phyloP scores from a whole-genome alignment of 1,284 basidiomycete species.

The Ganoderma meredithae region DNA sequence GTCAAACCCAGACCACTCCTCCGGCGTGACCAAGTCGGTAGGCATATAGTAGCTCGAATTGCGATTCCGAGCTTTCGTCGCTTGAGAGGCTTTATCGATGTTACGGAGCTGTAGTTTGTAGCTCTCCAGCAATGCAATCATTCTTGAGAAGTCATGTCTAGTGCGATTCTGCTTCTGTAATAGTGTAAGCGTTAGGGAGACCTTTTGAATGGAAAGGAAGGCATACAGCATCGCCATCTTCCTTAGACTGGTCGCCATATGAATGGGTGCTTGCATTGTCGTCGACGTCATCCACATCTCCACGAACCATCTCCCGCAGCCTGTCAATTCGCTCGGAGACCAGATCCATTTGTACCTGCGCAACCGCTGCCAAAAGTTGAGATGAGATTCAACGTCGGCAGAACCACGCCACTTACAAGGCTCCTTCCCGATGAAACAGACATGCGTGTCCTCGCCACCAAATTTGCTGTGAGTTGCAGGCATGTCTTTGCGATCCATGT shows the following conservation, averaged over 20 bases:
- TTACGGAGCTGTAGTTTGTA: slow-evolving; percentile 66
- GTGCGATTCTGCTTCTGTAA: slow-evolving; percentile 25
- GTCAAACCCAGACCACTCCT: slow-evolving; percentile 86
- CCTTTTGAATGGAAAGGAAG: background rate
- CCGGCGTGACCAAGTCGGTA: slow-evolving; percentile 66
- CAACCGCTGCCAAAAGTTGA: slow-evolving; percentile 55
- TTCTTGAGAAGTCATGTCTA: slow-evolving; percentile 48
- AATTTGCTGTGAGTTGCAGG: slow-evolving; percentile 76
- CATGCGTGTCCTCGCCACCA: slow-evolving; percentile 87
- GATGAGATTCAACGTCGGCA: background rate
- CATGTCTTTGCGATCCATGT: slow-evolving; percentile 45
- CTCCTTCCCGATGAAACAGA: slow-evolving; percentile 83
- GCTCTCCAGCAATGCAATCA: slow-evolving; percentile 64
- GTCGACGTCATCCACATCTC: slow-evolving; percentile 5
- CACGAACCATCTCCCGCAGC: slow-evolving; percentile 45
- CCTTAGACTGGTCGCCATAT: background rate
- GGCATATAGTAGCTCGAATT: slow-evolving; percentile 68
- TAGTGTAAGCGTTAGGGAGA: background rate
- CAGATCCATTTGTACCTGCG: slow-evolving; percentile 74
- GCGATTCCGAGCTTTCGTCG: slow-evolving; percentile 39
- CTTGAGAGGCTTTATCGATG: slow-evolving; percentile 50
- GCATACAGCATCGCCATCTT: slow-evolving; percentile 12
- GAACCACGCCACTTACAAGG: slow-evolving; percentile 59
- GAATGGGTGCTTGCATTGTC: background rate
- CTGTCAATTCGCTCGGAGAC: slow-evolving; percentile 63